phyloP scores from a whole-genome alignment of 805 yeast species.

The Isabelozyma gotoi region DNA sequence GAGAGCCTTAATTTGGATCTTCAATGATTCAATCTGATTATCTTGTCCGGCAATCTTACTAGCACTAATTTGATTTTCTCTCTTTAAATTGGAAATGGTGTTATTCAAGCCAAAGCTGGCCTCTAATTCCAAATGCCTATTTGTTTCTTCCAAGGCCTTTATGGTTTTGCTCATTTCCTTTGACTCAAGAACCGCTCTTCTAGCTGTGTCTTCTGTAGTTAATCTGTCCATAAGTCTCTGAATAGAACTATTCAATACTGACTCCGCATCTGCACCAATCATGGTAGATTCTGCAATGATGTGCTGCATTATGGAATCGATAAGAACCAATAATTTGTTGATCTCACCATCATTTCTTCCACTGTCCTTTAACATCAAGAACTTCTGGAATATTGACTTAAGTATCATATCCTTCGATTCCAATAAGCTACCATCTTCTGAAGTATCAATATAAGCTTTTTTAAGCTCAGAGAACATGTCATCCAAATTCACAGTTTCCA shows the following conservation, averaged over 20 bases:
- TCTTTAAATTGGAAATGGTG: slow-evolving; percentile 20
- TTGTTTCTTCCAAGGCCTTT: slow-evolving; percentile 18
- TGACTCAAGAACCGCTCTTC: slow-evolving; percentile 32
- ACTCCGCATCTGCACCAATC: slow-evolving; percentile 21
- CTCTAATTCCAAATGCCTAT: slow-evolving; percentile 18
- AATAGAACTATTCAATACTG: slow-evolving; percentile 30
- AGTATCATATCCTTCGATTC: slow-evolving; percentile 7
- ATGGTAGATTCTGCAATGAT: slow-evolving; percentile 23
- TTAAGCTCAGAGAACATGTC: slow-evolving; percentile 13
- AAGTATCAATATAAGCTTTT: slow-evolving; percentile 3
- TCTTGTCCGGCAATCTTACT: slow-evolving; percentile 23
- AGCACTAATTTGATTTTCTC: slow-evolving; percentile 18
- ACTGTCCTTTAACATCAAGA: slow-evolving; percentile 23
- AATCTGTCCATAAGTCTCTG: slow-evolving; percentile 35
- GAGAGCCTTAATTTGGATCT: slow-evolving; percentile 18
- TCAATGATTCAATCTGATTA: slow-evolving; percentile 22
- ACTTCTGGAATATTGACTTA: slow-evolving; percentile 25
- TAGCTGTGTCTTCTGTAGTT: slow-evolving; percentile 34
- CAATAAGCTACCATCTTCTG: neutral
- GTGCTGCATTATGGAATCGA: slow-evolving; percentile 33
- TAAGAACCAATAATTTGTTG: slow-evolving; percentile 21
- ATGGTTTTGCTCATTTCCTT: slow-evolving; percentile 21
- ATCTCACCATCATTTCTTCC: slow-evolving; percentile 22
- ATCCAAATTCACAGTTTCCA: slow-evolving; percentile 8
- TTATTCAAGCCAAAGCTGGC: slow-evolving; percentile 19